Evolutionary conservation across 345 rosid species (phyloP).

Genomic region (Anastatica hierochuntica): DNA sequence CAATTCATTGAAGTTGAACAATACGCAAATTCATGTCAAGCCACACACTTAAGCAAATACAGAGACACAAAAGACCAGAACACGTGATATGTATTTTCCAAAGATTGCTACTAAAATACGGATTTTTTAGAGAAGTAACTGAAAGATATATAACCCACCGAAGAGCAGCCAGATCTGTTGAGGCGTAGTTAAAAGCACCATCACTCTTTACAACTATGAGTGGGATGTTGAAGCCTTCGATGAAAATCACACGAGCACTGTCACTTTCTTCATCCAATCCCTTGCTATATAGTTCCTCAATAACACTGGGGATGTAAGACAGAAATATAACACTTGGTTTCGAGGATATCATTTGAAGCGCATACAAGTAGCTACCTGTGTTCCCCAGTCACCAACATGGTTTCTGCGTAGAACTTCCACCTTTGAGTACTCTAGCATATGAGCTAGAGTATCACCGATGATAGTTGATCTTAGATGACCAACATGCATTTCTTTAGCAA

Average conservation of each 20-base stretch:
- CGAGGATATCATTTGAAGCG: too few relatives aligned
- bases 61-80: too few relatives aligned
- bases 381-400: constrained; percentile 99
- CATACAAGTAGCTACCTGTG: constrained; percentile 97
- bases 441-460: constrained; percentile 88
- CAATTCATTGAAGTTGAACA: not conserved
- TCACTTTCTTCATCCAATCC: constrained; percentile 82
- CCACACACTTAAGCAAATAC: constrained; percentile 4
- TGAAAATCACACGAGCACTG: constrained; percentile 82
- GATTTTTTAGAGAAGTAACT: not conserved
- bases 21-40: too few relatives aligned
- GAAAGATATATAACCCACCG: constrained; percentile 51
- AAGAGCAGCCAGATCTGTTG: constrained; percentile 88
- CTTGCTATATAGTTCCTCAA: constrained; percentile 41
- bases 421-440: constrained; percentile 86
- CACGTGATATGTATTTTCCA: too few relatives aligned
- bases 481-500: constrained; percentile 99
- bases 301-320: constrained; percentile 49
- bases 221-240: constrained; percentile 74
- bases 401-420: constrained; percentile 88
- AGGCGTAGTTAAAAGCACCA: constrained; percentile 93
- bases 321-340: too few relatives aligned
- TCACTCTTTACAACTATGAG: constrained; percentile 95
- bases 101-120: too few relatives aligned
- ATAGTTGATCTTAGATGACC: constrained; percentile 96